Evolutionary conservation across 2,329 filamentous ascomycete species (phyloP).

Genomic region (Aspergillus carbonarius): DNA sequence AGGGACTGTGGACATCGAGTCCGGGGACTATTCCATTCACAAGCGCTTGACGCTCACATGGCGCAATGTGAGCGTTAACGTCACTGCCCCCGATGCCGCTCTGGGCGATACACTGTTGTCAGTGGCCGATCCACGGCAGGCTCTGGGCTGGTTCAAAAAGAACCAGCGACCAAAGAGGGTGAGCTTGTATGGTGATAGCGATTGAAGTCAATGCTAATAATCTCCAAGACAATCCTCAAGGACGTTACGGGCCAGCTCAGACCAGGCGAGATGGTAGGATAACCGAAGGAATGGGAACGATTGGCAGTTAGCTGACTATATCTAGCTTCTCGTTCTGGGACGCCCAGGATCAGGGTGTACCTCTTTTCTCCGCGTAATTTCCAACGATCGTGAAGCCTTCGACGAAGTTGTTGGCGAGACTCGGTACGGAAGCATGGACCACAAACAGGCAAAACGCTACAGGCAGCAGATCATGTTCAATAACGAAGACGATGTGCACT

Average conservation of each 20-base stretch:
- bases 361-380: slow-evolving; percentile 66
- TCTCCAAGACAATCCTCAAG: slow-evolving; percentile 39
- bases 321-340: slow-evolving; percentile 63
- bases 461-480: slow-evolving; percentile 63
- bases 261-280: slow-evolving; percentile 45
- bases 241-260: slow-evolving; percentile 41
- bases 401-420: slow-evolving; percentile 55
- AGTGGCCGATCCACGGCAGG: slow-evolving; percentile 32
- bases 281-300: neutral
- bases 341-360: slow-evolving; percentile 69
- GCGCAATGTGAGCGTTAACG: slow-evolving; percentile 34
- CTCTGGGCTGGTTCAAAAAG: slow-evolving; percentile 21
- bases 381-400: slow-evolving; percentile 63
- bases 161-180: slow-evolving; percentile 30
- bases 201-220: neutral
- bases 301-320: neutral
- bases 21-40: slow-evolving; percentile 17
- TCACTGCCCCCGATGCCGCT: slow-evolving; percentile 38
- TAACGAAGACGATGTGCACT: slow-evolving; percentile 73
- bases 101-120: slow-evolving; percentile 37
- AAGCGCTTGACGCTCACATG: slow-evolving; percentile 40
- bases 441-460: slow-evolving; percentile 45
- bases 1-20: slow-evolving; percentile 29
- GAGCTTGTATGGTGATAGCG: neutral
- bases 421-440: slow-evolving; percentile 54